phyloP scores from a whole-genome alignment of 2,329 filamentous ascomycete species.

The Myriosclerotinia duriaeana region DNA sequence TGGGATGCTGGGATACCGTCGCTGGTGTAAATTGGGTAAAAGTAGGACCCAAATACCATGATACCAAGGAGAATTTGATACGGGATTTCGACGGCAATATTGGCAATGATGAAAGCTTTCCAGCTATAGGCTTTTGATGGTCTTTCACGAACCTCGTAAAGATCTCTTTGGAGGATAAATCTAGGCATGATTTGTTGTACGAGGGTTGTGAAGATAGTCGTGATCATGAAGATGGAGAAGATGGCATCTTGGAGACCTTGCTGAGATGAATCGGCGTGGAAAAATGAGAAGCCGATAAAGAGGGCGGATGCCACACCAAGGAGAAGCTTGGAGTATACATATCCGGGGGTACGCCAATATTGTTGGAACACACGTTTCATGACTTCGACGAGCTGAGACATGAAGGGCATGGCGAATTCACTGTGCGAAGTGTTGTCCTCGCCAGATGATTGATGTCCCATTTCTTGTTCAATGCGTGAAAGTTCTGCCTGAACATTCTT shows the following conservation, averaged over 20 bases:
- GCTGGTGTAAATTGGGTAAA: slow-evolving; percentile 70
- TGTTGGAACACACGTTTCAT: slow-evolving; percentile 69
- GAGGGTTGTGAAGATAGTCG: slow-evolving; percentile 67
- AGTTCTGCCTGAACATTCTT: slow-evolving; percentile 41
- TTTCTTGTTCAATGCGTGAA: slow-evolving; percentile 32
- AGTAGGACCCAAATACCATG: slow-evolving; percentile 77
- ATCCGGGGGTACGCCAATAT: slow-evolving; percentile 74
- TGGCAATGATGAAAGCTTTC: slow-evolving; percentile 40
- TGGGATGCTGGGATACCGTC: slow-evolving; percentile 49
- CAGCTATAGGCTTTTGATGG: slow-evolving; percentile 43
- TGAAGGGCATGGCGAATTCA: slow-evolving; percentile 79
- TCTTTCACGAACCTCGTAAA: slow-evolving; percentile 57
- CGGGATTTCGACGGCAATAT: slow-evolving; percentile 77
- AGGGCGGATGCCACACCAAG: slow-evolving; percentile 52
- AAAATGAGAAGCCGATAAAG: slow-evolving; percentile 70
- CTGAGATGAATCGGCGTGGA: slow-evolving; percentile 57
- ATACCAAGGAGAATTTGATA: slow-evolving; percentile 77
- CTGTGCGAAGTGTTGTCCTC: slow-evolving; percentile 50
- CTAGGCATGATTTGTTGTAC: slow-evolving; percentile 68
- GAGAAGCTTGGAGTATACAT: slow-evolving; percentile 69
- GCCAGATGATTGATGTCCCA: slow-evolving; percentile 53
- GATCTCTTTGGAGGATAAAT: slow-evolving; percentile 65
- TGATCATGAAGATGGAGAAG: slow-evolving; percentile 70
- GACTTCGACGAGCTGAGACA: slow-evolving; percentile 62
- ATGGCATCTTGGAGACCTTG: slow-evolving; percentile 70